Base-by-base conservation (phyloP, 164 flowering plant genomes). In the Taxillus chinensis region DNA sequence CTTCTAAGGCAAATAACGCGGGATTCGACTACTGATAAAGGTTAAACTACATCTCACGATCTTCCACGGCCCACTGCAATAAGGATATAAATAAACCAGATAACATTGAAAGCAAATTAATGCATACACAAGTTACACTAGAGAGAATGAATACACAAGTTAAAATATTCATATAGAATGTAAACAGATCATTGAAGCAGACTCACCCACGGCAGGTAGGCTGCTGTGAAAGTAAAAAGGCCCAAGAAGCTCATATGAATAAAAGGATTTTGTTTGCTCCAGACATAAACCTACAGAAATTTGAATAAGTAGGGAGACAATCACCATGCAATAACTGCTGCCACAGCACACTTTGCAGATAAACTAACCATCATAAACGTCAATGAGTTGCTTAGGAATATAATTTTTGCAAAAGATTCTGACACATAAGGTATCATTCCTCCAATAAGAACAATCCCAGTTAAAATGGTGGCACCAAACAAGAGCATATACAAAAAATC, bases 231-330 rank as follows among this genome's bases (percentile, higher is more conserved):
- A 57, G 97, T 95, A 74, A 95, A 95, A 7, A 95, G 84, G 7
- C 99, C 99, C 82, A 95, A 73, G 81, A 95, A 95, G 70, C 99
- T 95, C 99, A 95, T 95, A 67, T 86, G 99, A 65, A 95, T 95
- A 60, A 68, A 91, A 12, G 99, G 99, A 74, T 91, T 91, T 75
- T 89, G 97, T 78, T 95, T 95, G 87, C 99, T 95, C 99, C 99
- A 95, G 38, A 95, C 97, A 78, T 95, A 95, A 39, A 95, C 99
- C 99, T 93, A 80, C 16, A 62, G 17, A n/a, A 14, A 48, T 48
- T 48, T 7, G 13, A 48, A 3, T 48, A 66, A 38, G 16, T 40
- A 50, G 8, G 42, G 55, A 17, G 40, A 39, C 3, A 67, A 4
- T 16, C 54, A 10, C 27, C 41, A 41, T 57, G 43, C 7, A 56